These are phyloP conservation scores for Mortierella sp. DNA, from an alignment of 371 early-diverging fungal genomes.

Conservation along the genomic window DNA sequence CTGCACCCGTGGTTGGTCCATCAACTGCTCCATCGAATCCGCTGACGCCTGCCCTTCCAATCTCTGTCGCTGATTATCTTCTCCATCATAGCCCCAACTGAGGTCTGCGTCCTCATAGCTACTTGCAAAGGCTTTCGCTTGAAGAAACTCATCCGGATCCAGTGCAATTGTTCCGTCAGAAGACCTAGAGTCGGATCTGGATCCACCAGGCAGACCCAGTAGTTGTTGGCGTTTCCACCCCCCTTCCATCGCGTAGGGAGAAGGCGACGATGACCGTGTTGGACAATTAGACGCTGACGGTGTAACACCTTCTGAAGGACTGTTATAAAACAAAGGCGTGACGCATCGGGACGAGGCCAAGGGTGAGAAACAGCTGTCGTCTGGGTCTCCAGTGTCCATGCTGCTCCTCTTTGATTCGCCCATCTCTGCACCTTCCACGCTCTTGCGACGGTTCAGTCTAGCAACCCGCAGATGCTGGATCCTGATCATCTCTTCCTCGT, in stretches of 20 bases:
- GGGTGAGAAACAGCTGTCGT: too few relatives aligned
- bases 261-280: background rate
- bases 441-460: background rate
- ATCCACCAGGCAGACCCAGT: background rate
- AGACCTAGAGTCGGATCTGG: constrained; percentile 11
- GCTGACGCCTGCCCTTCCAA: too few relatives aligned
- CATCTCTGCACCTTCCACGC: background rate
- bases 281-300: background rate
- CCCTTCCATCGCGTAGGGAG: background rate
- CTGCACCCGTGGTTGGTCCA: background rate
- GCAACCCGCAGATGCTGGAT: constrained; percentile 4
- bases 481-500: constrained; percentile 9
- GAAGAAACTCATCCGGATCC: background rate
- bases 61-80: background rate
- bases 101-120: too few relatives aligned
- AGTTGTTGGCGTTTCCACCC: background rate
- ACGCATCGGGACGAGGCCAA: too few relatives aligned
- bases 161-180: constrained; percentile 18
- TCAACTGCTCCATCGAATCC: background rate
- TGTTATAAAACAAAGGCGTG: background rate
- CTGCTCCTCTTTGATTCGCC: background rate
- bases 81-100: too few relatives aligned
- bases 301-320: background rate
- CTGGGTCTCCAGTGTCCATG: too few relatives aligned
- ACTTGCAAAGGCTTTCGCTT: background rate